Evolutionary conservation across 352 stramenopile genomes (phyloP), one percentile per base, ranked within the genome.

Genomic region (Thraustotheca clavata): DNA sequence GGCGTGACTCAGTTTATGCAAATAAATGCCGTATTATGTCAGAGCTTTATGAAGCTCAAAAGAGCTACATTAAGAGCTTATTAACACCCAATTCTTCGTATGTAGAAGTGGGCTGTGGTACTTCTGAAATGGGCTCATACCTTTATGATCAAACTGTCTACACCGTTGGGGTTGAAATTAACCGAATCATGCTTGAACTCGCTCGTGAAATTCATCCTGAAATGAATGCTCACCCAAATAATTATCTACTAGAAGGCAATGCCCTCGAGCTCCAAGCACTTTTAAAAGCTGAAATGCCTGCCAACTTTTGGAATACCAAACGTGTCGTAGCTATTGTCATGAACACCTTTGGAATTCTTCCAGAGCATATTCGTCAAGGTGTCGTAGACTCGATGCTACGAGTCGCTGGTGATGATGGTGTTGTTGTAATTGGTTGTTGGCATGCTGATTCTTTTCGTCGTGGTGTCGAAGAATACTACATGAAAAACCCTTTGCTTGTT

Each of bases 381-480:
- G 60, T 68, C 2, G 48, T 68, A 2, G 34, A 61, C n/a, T 22
- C 49, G 24, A 62, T 60, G 46, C 12, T 68, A 18, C 22, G 34
- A 6, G 36, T 49, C 3, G 60, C 60, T 11, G 46, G 46, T n/a
- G 34, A 59, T n/a, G 60, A 59, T 40, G 60, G 60, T 22, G 47
- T 59, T 12, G 60, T 67, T 35, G 43, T 67, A 7, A 60, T 67
- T 29, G 60, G 60, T 3, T 67, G 60, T 49, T 67, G 60, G 60
- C 49, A 59, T 35, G 31, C n/a, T 31, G 47, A 36, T 16, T 49
- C 33, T 49, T 67, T 67, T 34, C 32, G 31, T 33, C 39, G 41
- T 22, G 60, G 60, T n/a, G 60, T 67, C 8, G 43, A 67, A 40
- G 39, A 60, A n/a, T 67, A 61, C 60, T 67, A 67, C 60, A 67